A percentile compares a stretch with the other conserved stretches of the same genome.
Evolutionary conservation across 192 early-diverging fungal genomes (phyloP).

Genomic region (Kappamyces sp.): DNA sequence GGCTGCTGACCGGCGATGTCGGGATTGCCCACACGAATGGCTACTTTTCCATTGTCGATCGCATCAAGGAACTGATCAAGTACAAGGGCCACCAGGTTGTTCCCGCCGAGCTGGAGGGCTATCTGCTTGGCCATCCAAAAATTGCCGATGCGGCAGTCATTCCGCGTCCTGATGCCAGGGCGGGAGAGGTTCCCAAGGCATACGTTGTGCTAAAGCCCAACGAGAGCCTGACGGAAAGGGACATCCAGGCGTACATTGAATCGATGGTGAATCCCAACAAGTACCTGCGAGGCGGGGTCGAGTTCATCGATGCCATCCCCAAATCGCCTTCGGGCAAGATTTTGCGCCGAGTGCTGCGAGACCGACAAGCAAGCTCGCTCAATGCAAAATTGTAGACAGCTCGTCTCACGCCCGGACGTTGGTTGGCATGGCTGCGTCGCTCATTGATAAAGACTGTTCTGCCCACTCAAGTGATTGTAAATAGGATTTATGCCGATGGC

Average conservation of each 20-base stretch:
- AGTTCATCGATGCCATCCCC: slow-evolving; percentile 65
- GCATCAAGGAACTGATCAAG: slow-evolving; percentile 89
- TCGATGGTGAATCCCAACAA: slow-evolving; percentile 66
- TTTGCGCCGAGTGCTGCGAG: slow-evolving; percentile 64
- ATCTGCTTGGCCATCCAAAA: slow-evolving; percentile 62
- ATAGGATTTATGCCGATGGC: too few relatives aligned
- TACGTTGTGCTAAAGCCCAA: slow-evolving; percentile 63
- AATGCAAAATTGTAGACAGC: too few relatives aligned
- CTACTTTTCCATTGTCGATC: slow-evolving; percentile 64
- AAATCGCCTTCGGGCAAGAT: slow-evolving; percentile 81
- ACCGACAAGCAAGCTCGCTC: neutral
- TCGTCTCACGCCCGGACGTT: too few relatives aligned
- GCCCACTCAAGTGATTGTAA: too few relatives aligned
- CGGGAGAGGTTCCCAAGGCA: slow-evolving; percentile 69
- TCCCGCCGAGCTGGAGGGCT: slow-evolving; percentile 79
- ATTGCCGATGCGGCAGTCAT: slow-evolving; percentile 49
- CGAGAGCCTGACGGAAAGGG: slow-evolving; percentile 29
- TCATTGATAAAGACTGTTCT: too few relatives aligned
- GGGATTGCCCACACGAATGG: slow-evolving; percentile 60
- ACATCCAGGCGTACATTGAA: slow-evolving; percentile 55
- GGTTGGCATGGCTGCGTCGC: too few relatives aligned
- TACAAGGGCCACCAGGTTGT: slow-evolving; percentile 84
- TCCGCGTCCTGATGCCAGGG: slow-evolving; percentile 24
- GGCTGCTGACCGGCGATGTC: slow-evolving; percentile 78
- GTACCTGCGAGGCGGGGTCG: slow-evolving; percentile 70